Evolutionary conservation across 169 alveolate species (phyloP), one percentile per base, ranked within the genome.

Genomic region (Cryptosporidium meleagridis): DNA sequence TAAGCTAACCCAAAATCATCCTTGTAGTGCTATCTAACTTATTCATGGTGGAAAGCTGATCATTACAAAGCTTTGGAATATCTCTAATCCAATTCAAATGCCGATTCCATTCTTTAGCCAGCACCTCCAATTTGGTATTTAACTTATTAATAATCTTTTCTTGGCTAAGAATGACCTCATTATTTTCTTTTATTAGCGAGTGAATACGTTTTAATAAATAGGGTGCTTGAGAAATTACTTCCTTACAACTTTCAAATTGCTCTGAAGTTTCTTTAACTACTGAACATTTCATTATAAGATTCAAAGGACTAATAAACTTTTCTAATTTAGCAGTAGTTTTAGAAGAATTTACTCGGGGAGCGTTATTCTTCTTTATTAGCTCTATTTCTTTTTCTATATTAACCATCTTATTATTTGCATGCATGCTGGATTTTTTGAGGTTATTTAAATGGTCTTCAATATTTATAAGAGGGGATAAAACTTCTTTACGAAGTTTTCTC

Each of bases 221-320:
- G 18, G 65, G 65, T 21, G 89, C 89, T 18, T 80, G 89, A 12
- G 53, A 39, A 4, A 80, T 26, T 3, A 80, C 52, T 2, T 59
- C 69, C 23, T 51, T 65, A 41, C 89, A 73, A 31, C 55, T 29
- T 59, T 53, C 70, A 59, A 33, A 73, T 16, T 73, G 37, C 21
- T 73, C 68, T 31, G 86, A 73, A 31, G 58, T 23, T 18, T 55
- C 89, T 16, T 37, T 61, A 44, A 41, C 68, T 41, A 48, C 68
- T 4, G 72, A 80, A 48, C 89, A 80, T 80, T 80, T 65, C 89
- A 80, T 80, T 12, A 80, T 65, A 10, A 62, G 26, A 29, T 41
- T 62, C 8, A 80, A 51, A 21, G 73, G 73, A 29, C 44, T 80
- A 29, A 65, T 37, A 65, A 61, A 80, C 10, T 59, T 62, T 53